Conservation (phyloP, 352 stramenopile species). For the Globisporangium viniferum region DNA sequence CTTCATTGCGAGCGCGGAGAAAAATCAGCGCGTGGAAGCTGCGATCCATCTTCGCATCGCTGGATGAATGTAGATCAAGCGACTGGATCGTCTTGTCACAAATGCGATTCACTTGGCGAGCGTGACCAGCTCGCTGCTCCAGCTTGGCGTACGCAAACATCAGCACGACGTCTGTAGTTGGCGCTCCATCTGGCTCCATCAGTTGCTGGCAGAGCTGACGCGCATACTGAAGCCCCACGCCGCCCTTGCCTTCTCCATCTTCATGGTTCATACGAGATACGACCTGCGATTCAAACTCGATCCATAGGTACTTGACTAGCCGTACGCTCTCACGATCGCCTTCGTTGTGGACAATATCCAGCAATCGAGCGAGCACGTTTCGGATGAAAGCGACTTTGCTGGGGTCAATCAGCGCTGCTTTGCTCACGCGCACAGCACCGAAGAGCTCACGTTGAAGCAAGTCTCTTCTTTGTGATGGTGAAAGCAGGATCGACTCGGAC, state of each 20-base stretch:
- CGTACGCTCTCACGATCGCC: slow-evolving; percentile 5
- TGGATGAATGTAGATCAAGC: slow-evolving; percentile 11
- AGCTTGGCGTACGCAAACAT: slow-evolving; percentile 55
- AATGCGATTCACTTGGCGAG: slow-evolving; percentile 42
- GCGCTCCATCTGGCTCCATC: not conserved
- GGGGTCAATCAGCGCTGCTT: slow-evolving; percentile 23
- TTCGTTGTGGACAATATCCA: slow-evolving; percentile 21
- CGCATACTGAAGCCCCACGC: slow-evolving; percentile 10
- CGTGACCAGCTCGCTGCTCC: slow-evolving; percentile 43
- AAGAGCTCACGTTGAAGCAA: slow-evolving; percentile 26
- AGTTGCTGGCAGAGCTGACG: slow-evolving; percentile 39
- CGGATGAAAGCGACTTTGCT: slow-evolving; percentile 47
- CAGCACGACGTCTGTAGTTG: slow-evolving; percentile 20
- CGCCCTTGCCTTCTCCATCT: not conserved
- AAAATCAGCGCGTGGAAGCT: slow-evolving; percentile 56
- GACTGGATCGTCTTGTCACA: slow-evolving; percentile 54
- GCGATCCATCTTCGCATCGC: slow-evolving; percentile 10
- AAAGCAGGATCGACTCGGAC: slow-evolving; percentile 25
- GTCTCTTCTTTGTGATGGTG: slow-evolving; percentile 20
- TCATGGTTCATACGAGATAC: not conserved
- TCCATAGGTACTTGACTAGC: slow-evolving; percentile 42
- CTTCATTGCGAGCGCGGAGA: slow-evolving; percentile 37
- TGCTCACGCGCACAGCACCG: slow-evolving; percentile 23
- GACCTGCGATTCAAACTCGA: slow-evolving; percentile 44
- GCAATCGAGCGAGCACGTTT: slow-evolving; percentile 27